Conservation (phyloP, 257 asterid genomes). For the Mentha longifolia region DNA sequence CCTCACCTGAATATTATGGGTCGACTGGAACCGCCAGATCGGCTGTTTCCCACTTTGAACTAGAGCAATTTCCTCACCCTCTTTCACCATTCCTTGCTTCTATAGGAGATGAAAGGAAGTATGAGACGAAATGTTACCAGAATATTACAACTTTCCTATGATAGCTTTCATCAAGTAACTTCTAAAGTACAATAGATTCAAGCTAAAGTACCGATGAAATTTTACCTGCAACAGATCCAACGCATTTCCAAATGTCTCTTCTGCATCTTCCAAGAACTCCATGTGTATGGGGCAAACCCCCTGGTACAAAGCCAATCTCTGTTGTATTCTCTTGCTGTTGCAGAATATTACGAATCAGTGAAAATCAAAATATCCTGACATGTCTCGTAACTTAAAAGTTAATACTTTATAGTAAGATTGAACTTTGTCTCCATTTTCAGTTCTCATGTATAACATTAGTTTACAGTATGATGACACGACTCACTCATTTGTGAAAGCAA, state of each 20-base stretch:
- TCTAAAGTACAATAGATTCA: conserved; percentile 2
- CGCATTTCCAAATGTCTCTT: conserved; percentile 76
- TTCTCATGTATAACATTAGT: not conserved
- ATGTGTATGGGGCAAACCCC: conserved; percentile 89
- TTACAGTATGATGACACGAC: conserved; percentile 30
- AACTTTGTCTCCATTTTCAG: not conserved
- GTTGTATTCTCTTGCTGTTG: conserved; percentile 89
- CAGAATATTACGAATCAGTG: conserved; percentile 22
- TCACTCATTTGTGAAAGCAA: conserved; percentile 97
- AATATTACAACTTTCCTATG: not conserved
- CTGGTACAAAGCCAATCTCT: conserved; percentile 89
- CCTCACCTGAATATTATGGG: conserved; percentile 93
- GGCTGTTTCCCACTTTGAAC: conserved; percentile 94
- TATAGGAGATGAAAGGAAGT: conserved; percentile 20
- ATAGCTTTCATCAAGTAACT: not conserved
- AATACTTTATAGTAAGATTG: not conserved
- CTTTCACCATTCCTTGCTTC: conserved; percentile 93
- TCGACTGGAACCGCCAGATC: conserved; percentile 78
- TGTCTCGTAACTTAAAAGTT: not conserved
- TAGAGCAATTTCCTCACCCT: conserved; percentile 92
- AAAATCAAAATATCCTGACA: conserved; percentile 2
- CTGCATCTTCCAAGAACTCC: conserved; percentile 86
- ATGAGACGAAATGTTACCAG: conserved; percentile 4
- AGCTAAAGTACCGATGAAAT: conserved; percentile 11
- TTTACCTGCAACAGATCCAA: conserved; percentile 70